Base-by-base conservation (phyloP, 495 filamentous ascomycete species). In the Hyaloscypha variabilis region DNA sequence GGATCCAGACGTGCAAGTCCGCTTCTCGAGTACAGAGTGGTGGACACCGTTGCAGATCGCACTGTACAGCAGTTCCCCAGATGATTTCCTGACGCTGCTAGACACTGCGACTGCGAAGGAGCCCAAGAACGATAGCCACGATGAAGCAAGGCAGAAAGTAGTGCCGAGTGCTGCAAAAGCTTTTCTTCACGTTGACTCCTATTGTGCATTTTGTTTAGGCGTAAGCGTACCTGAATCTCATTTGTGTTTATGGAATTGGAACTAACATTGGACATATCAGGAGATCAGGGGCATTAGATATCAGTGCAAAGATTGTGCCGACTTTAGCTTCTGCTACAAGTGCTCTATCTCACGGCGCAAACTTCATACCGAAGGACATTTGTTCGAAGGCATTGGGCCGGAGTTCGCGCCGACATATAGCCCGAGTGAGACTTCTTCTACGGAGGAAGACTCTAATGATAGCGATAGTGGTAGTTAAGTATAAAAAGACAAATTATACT, bases 1-100 rank as follows among this genome's bases (percentile, higher is more conserved):
- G n/a, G 56, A 69, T 36, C 58, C 66, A 51, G 23, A 17, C 49
- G 49, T 51, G 17, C 49, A 51, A 51, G 49, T 19, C 49, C 23
- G 23, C 23, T 51, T 51, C 49, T 51, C 49, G 6, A 8, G n/a
- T 8, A 51, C 6, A 51, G 19, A 51, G 23, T 51, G 17, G 8
- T 51, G 49, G 49, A 51, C 17, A 51, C 49, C 49, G 49, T 17
- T 17, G n/a, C 6, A 51, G 19, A 51, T 51, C 17, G 49, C 49
- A 19, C 19, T 8, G 49, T 51, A 51, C 17, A 51, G 49, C 23
- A 10, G 49, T 17, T n/a, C 49, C 23, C 49, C 49, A 51, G 49
- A 51, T 21, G 49, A 51, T 51, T 8, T 51, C 23, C 49, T 51
- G 6, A 6, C 19, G 17, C 49, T 51, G 6, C 49, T 51, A 6